Evolutionary conservation across 768 basidiomycete species (phyloP).

Genomic region (Paxillus involutus): DNA sequence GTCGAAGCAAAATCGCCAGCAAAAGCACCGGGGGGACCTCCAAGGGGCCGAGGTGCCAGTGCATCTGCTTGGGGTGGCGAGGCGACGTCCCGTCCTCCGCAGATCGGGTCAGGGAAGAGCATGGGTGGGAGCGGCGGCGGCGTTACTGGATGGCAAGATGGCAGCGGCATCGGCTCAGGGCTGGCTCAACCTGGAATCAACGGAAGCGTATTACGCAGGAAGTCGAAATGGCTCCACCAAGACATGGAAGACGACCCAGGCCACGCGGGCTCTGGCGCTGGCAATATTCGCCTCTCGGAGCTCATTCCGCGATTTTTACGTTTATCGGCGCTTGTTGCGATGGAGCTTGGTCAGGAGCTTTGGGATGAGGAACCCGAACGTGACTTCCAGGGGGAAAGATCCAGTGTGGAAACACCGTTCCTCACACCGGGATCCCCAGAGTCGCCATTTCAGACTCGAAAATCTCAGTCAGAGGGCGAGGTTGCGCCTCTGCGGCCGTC

Average conservation of each 20-base stretch:
- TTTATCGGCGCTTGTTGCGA: slow-evolving; percentile 75
- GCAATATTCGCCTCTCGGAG: slow-evolving; percentile 65
- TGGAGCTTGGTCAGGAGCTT: slow-evolving; percentile 73
- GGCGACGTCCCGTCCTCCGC: slow-evolving; percentile 19
- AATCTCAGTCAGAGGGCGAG: slow-evolving; percentile 37
- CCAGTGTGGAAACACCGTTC: slow-evolving; percentile 13
- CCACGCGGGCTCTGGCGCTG: slow-evolving; percentile 40
- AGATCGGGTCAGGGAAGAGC: slow-evolving; percentile 19
- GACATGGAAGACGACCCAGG: slow-evolving; percentile 23
- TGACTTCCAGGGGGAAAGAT: slow-evolving; percentile 29
- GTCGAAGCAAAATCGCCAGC: slow-evolving; percentile 52
- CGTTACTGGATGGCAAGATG: slow-evolving; percentile 74
- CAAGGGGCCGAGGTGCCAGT: slow-evolving; percentile 16
- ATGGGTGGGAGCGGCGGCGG: slow-evolving; percentile 41
- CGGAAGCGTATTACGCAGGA: slow-evolving; percentile 63
- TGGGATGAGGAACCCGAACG: slow-evolving; percentile 50
- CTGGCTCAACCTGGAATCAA: slow-evolving; percentile 53
- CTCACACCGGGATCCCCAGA: slow-evolving; percentile 12
- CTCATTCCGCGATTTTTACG: slow-evolving; percentile 72
- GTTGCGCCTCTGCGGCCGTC: slow-evolving; percentile 64
- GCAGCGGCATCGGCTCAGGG: slow-evolving; percentile 71
- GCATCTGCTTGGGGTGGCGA: slow-evolving; percentile 28
- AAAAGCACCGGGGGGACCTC: slow-evolving; percentile 27
- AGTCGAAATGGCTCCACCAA: slow-evolving; percentile 25
- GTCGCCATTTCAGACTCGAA: slow-evolving; percentile 10